phyloP scores from a whole-genome alignment of 73 alveolate species.

The Tetrahymena thermophila region DNA sequence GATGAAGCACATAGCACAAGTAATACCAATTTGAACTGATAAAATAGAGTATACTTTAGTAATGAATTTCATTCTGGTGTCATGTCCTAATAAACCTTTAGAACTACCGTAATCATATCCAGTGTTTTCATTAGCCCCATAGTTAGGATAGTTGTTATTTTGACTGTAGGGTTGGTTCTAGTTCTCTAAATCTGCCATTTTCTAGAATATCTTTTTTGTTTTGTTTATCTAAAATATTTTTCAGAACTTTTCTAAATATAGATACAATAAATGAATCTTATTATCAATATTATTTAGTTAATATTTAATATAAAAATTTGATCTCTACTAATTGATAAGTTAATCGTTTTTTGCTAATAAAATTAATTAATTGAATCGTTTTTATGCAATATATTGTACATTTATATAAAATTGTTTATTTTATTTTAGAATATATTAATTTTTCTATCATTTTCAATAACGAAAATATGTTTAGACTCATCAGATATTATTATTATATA shows the following conservation, averaged over 20 bases:
- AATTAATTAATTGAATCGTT: background rate
- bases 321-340: background rate
- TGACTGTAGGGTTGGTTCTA: background rate
- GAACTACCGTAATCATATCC: background rate
- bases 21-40: constrained; percentile 54
- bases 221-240: background rate
- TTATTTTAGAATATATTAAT: background rate
- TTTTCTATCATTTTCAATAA: too few relatives aligned
- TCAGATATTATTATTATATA: too few relatives aligned
- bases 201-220: background rate
- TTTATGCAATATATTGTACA: background rate
- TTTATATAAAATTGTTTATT: background rate
- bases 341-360: background rate
- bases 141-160: background rate
- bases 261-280: background rate
- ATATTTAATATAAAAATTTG: background rate
- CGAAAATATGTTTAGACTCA: too few relatives aligned
- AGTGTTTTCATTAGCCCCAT: background rate
- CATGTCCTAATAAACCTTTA: background rate
- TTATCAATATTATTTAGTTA: background rate
- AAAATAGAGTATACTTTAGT: constrained; percentile 81
- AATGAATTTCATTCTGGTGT: constrained; percentile 63
- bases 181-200: background rate
- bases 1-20: background rate
- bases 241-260: background rate